Base-by-base conservation (phyloP, 2,329 filamentous ascomycete genomes). In the Calonectria pseudoturangicola region DNA sequence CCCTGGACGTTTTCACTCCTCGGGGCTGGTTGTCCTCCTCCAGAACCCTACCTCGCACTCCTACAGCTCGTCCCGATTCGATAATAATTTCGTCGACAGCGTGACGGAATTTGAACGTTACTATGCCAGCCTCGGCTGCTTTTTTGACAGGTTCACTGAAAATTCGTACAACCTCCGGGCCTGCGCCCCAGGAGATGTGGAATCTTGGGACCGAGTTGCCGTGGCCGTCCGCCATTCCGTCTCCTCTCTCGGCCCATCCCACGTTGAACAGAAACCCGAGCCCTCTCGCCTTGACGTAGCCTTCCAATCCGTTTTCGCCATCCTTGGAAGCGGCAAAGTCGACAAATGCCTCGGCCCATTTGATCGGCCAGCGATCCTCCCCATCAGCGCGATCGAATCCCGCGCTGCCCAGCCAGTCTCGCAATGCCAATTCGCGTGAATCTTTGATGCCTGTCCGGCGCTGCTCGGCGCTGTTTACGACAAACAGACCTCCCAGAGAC, bases 171-270 rank as follows among this genome's bases (percentile, higher is more conserved):
- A 92, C 85, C 79, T 91, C 90, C 4, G 90, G 90, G 0, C 91
- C 91, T 0, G 89, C 88, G 3, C 91, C 90, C 91, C 90, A 92
- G 0, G 89, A 88, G 36, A 92, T 71, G 78, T 92, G 90, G 78
- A 92, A 92, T n/a, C 91, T 81, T 2, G 91, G 91, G 1, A 92
- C 90, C 15, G 89, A 89, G 79, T 92, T 92, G 6, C 91, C 91
- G 77, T 92, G 90, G 2, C 90, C 90, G 4, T 88, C 87, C 0
- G 90, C 88, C 0, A 81, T 79, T 0, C 90, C 90, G 68, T 87
- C 87, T 2, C 91, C 91, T 6, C 90, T 84, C 84, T 92, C 90
- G 1, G 90, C 91, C 90, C 91, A 92, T 30, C 88, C 89, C 2
- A 92, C 89, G 69, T 87, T 90, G 62, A 85, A 78, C 39, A 90